Evolutionary conservation across 495 filamentous ascomycete genomes (phyloP).

Genomic region (Neurospora sp.): DNA sequence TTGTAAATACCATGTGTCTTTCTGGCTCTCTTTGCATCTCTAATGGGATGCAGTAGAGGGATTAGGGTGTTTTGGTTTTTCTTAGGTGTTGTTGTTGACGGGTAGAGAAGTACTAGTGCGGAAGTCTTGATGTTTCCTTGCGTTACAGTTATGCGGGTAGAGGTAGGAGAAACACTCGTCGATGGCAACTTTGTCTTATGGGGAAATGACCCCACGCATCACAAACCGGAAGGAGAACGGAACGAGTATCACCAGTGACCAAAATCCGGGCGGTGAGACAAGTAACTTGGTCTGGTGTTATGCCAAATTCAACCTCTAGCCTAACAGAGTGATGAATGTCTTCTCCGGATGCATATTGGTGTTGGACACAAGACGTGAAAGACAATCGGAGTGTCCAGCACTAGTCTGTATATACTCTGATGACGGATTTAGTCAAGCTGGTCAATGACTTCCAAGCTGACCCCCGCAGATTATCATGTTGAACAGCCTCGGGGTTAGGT

Average conservation of each 20-base stretch:
- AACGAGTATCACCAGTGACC: background rate
- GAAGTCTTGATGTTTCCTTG: background rate
- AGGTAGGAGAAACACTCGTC: background rate
- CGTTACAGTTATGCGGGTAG: background rate
- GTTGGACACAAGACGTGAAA: background rate
- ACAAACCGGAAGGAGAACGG: slow-evolving; percentile 2
- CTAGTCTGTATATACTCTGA: background rate
- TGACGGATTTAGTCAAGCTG: background rate
- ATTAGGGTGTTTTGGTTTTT: background rate
- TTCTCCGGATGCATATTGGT: background rate
- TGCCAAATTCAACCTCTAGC: background rate
- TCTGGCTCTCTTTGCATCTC: background rate
- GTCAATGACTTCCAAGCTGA: background rate
- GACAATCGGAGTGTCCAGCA: background rate
- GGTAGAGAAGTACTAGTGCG: background rate
- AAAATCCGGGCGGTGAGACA: background rate
- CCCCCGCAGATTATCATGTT: background rate
- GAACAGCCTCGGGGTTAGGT: background rate
- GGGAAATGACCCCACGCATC: background rate
- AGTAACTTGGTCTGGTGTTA: background rate
- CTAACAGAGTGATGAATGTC: background rate
- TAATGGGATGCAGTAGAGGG: background rate
- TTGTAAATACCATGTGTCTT: background rate
- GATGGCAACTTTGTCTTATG: background rate
- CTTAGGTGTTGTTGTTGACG: background rate